These are phyloP conservation scores for Inga laurina DNA, from an alignment of 306 rosid species.

Conservation along the genomic window DNA sequence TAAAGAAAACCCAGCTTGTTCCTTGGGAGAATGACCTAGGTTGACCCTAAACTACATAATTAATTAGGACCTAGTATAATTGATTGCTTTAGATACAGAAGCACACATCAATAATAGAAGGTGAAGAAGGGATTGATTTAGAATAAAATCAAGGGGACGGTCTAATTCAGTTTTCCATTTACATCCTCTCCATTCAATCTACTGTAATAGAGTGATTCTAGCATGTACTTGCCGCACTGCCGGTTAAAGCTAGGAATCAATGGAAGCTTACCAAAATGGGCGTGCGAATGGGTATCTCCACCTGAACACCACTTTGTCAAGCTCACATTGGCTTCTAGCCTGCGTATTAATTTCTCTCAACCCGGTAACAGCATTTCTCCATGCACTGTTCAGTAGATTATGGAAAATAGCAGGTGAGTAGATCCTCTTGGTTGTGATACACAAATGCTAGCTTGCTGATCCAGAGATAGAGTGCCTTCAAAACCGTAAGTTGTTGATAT, in stretches of 20 bases:
- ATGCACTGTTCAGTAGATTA: not conserved
- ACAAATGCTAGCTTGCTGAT: not conserved
- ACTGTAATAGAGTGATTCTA: not conserved
- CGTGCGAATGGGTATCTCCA: not conserved
- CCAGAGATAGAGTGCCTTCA: slow-evolving; percentile 14
- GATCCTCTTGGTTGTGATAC: not conserved
- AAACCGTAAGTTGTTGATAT: slow-evolving; percentile 17
- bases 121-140: not conserved
- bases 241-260: not conserved
- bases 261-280: slow-evolving; percentile 4
- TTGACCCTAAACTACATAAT: too few relatives aligned
- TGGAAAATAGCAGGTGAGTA: not conserved
- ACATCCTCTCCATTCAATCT: not conserved
- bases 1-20: too few relatives aligned
- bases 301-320: not conserved
- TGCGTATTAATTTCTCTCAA: not conserved
- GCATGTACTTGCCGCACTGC: too few relatives aligned
- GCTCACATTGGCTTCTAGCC: not conserved
- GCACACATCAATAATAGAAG: too few relatives aligned
- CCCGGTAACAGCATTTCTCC: not conserved
- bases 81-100: too few relatives aligned
- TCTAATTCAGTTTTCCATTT: not conserved
- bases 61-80: too few relatives aligned
- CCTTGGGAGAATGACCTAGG: too few relatives aligned
- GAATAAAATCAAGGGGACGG: not conserved